Conservation (phyloP, 2,329 filamentous ascomycete species). For the Fusarium sp. region DNA sequence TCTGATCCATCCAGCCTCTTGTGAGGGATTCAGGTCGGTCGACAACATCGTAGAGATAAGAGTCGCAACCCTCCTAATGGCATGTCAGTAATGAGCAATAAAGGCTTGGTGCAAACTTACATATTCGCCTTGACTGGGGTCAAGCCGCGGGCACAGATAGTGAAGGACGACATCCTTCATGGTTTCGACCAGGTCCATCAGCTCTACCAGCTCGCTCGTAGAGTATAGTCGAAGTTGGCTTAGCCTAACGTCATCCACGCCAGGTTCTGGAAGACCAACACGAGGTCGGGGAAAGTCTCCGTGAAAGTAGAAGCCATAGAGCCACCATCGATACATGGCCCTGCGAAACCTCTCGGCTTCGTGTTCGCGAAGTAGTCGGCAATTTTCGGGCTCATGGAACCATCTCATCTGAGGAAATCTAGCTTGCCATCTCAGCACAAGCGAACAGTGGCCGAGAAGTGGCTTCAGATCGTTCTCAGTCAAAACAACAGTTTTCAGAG, state of each 20-base stretch:
- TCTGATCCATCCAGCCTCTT: conserved; percentile 54
- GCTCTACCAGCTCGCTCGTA: conserved; percentile 59
- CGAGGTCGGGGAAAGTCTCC: conserved; percentile 56
- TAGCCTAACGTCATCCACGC: conserved; percentile 56
- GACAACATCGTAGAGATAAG: conserved; percentile 41
- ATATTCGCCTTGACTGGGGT: conserved; percentile 50
- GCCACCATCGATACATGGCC: conserved; percentile 67
- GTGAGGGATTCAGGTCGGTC: conserved; percentile 50
- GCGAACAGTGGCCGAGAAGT: conserved; percentile 52
- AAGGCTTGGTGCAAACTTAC: conserved; percentile 47
- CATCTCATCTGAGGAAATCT: conserved; percentile 60
- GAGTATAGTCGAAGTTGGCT: conserved; percentile 60
- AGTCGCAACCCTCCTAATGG: conserved; percentile 35
- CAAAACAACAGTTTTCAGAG: conserved; percentile 47
- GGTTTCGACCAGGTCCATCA: conserved; percentile 60
- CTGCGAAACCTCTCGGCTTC: conserved; percentile 63
- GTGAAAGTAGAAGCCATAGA: conserved; percentile 66
- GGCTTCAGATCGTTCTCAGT: conserved; percentile 51
- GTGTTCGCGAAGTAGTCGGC: conserved; percentile 57
- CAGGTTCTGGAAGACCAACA: conserved; percentile 54
- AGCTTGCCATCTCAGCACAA: conserved; percentile 56
- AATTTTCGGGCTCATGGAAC: conserved; percentile 60
- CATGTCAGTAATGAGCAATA: conserved; percentile 7
- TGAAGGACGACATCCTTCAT: conserved; percentile 59
- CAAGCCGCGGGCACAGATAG: conserved; percentile 61